phyloP scores from a whole-genome alignment of 2,329 filamentous ascomycete genomes.

The Beauveria brongniartii region DNA sequence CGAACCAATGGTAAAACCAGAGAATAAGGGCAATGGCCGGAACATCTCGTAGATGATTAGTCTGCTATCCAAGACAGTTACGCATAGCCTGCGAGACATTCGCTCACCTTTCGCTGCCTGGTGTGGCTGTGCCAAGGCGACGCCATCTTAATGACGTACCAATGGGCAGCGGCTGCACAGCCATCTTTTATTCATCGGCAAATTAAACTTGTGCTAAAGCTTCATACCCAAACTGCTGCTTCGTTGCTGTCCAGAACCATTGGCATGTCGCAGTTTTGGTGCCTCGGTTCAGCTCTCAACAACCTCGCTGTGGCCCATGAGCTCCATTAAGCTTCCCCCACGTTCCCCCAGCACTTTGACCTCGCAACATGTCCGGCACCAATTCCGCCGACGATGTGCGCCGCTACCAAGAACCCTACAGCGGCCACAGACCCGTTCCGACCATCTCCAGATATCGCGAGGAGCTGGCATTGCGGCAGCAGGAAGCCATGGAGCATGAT shows the following conservation, averaged over 20 bases:
- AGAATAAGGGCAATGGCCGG: too few species aligned
- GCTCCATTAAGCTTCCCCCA: constrained; percentile 7
- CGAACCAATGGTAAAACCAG: background rate
- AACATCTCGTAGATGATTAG: background rate
- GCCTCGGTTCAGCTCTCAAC: background rate
- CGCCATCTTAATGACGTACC: constrained; percentile 9
- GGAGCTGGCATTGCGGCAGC: constrained; percentile 36
- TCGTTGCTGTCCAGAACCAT: background rate
- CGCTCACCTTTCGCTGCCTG: background rate
- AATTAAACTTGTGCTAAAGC: background rate
- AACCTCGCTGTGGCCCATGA: constrained; percentile 1
- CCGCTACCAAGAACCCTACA: constrained; percentile 34
- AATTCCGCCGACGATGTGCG: constrained; percentile 30
- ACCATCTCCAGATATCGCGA: constrained; percentile 42
- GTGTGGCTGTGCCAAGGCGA: constrained; percentile 11
- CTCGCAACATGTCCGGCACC: constrained; percentile 25
- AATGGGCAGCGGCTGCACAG: background rate
- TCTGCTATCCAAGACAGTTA: background rate
- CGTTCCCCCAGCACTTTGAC: background rate
- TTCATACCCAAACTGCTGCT: background rate
- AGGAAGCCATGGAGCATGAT: constrained; percentile 27
- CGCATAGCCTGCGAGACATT: background rate
- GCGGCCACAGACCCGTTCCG: constrained; percentile 35
- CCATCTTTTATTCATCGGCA: background rate
- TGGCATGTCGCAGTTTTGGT: background rate